These are phyloP conservation scores for Brassica nigra DNA, from an alignment of 345 rosid species.

Conservation along the genomic window DNA sequence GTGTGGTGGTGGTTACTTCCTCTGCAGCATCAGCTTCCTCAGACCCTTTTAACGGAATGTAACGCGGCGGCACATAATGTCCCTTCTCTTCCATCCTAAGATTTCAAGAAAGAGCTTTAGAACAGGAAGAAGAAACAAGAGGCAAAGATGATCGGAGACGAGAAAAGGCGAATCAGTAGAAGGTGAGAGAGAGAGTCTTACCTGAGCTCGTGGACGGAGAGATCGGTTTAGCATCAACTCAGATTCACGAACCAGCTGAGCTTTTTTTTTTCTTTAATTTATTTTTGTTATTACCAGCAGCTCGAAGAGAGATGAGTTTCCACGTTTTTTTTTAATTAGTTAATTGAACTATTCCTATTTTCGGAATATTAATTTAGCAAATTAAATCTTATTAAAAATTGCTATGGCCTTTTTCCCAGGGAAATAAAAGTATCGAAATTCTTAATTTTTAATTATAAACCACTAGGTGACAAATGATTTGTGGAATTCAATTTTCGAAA, in stretches of 20 bases:
- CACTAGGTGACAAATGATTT: not conserved
- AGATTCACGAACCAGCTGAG: conserved; percentile 16
- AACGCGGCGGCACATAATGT: conserved; percentile 77
- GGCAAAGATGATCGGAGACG: not conserved
- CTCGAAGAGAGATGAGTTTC: not conserved
- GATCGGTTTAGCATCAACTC: conserved; percentile 20
- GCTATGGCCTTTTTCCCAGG: too few relatives aligned
- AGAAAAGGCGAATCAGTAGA: not conserved
- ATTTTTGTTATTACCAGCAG: not conserved
- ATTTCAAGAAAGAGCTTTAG: conserved; percentile 13
- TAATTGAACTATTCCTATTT: too few relatives aligned
- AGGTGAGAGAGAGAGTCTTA: conserved; percentile 2
- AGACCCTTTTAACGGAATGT: conserved; percentile 68
- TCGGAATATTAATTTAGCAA: too few relatives aligned
- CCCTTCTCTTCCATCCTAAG: conserved; percentile 55
- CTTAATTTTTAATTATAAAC: too few relatives aligned
- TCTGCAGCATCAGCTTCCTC: conserved; percentile 55
- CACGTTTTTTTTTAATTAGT: not conserved
- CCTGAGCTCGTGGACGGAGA: conserved; percentile 33
- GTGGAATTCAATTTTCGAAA: conserved; percentile 17
- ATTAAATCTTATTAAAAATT: too few relatives aligned
- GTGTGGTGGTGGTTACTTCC: conserved; percentile 23
- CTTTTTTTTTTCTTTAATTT: not conserved
- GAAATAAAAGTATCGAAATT: too few relatives aligned
- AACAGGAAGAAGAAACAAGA: not conserved